Evolutionary conservation across 2,329 filamentous ascomycete species (phyloP).

Genomic region (Ophiostoma ulmi): DNA sequence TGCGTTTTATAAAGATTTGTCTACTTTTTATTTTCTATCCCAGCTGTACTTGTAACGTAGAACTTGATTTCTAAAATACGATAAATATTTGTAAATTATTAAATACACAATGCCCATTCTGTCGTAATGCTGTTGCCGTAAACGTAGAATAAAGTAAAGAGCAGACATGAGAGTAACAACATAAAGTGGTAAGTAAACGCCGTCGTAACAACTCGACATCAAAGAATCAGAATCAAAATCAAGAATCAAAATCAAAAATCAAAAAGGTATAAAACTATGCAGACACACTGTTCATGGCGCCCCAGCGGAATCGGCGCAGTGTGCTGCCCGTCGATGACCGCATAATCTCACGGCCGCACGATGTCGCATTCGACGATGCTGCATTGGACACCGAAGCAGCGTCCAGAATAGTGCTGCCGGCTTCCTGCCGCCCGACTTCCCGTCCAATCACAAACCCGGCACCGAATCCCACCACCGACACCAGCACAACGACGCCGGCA

Average conservation of each 20-base stretch:
- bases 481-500: conserved; percentile 62
- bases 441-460: conserved; percentile 59
- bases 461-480: conserved; percentile 64
- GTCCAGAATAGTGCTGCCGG: conserved; percentile 30
- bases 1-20: background rate
- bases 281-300: conserved; percentile 47
- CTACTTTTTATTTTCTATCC: no score
- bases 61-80: background rate
- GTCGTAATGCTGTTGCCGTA: conserved; percentile 3
- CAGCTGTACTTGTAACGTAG: no score
- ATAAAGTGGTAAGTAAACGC: background rate
- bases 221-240: background rate
- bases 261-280: conserved; percentile 34
- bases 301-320: conserved; percentile 52
- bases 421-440: conserved; percentile 60
- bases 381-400: conserved; percentile 10
- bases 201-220: background rate
- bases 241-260: background rate
- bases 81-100: background rate
- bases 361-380: conserved; percentile 42
- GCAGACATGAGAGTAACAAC: background rate
- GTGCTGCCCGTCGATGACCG: conserved; percentile 46
- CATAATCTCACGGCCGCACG: conserved; percentile 51
- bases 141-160: background rate
- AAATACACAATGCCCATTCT: conserved; percentile 8